These are phyloP conservation scores for Starmerella bacillaris DNA, from an alignment of 805 yeast genomes.

Conservation along the genomic window DNA sequence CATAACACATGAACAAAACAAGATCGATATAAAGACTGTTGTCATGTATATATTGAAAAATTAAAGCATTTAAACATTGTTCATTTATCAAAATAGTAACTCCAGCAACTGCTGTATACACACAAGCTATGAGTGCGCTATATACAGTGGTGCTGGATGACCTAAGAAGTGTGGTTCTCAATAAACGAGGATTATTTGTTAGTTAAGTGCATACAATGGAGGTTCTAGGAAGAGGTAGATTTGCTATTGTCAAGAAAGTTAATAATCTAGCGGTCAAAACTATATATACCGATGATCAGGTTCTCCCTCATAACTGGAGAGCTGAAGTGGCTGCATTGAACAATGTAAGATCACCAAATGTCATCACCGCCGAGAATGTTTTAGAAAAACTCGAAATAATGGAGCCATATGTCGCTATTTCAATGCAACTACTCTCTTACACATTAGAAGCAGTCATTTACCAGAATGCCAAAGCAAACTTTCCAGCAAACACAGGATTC, in stretches of 20 bases:
- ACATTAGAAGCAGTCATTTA: conserved; percentile 25
- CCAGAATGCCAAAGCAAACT: conserved; percentile 23
- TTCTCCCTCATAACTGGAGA: conserved; percentile 36
- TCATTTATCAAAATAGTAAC: too few relatives aligned
- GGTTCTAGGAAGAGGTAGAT: conserved; percentile 29
- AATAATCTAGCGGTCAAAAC: conserved; percentile 24
- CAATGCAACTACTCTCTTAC: conserved; percentile 27
- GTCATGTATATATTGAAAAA: too few relatives aligned
- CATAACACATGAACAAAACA: too few relatives aligned
- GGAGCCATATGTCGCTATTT: conserved; percentile 21
- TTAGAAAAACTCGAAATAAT: conserved; percentile 10
- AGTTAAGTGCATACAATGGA: too few relatives aligned
- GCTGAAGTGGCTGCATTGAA: conserved; percentile 29
- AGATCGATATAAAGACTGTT: too few relatives aligned
- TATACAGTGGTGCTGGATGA: too few relatives aligned
- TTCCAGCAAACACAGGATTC: conserved; percentile 20
- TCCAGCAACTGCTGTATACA: too few relatives aligned
- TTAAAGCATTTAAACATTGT: too few relatives aligned
- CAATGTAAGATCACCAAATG: conserved; percentile 10
- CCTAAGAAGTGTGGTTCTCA: too few relatives aligned
- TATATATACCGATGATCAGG: conserved; percentile 32
- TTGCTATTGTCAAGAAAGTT: conserved; percentile 25
- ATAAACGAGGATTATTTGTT: too few relatives aligned
- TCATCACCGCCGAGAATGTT: conserved; percentile 18
- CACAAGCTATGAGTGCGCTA: too few relatives aligned